Evolutionary conservation across 768 basidiomycete genomes (phyloP).

Genomic region (Lepiota subincarnata): DNA sequence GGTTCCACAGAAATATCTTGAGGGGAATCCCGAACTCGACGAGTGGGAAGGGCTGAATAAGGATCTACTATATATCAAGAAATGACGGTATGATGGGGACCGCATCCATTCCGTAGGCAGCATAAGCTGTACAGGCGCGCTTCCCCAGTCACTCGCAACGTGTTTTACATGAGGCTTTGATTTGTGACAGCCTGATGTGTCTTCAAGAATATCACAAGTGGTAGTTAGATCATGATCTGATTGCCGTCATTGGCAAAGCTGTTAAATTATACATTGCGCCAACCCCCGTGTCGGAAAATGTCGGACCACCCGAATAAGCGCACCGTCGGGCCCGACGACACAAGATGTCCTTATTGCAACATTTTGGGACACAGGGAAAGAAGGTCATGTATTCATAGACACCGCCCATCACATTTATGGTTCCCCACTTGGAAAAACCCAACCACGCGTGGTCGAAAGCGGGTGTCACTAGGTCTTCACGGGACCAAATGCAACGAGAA

Average conservation of each 20-base stretch:
- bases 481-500: too few relatives aligned
- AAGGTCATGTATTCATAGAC: neutral
- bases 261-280: neutral
- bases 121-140: neutral
- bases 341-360: neutral
- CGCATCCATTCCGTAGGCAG: constrained; percentile 7
- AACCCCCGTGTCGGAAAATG: too few relatives aligned
- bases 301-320: too few relatives aligned
- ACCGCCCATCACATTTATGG: too few relatives aligned
- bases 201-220: too few relatives aligned
- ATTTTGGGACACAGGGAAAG: neutral
- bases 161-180: constrained; percentile 9
- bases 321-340: too few relatives aligned
- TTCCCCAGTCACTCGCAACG: constrained; percentile 1
- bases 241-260: constrained; percentile 2
- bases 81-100: neutral
- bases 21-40: neutral
- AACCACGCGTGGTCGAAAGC: neutral
- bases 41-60: neutral
- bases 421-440: neutral
- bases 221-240: neutral
- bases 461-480: too few relatives aligned
- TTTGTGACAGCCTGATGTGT: neutral
- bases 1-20: neutral
- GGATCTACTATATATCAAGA: neutral